A percentile compares a stretch with the other conserved stretches of the same genome.
Conservation (phyloP, 768 basidiomycete species). For the Sarcodon sp. region DNA sequence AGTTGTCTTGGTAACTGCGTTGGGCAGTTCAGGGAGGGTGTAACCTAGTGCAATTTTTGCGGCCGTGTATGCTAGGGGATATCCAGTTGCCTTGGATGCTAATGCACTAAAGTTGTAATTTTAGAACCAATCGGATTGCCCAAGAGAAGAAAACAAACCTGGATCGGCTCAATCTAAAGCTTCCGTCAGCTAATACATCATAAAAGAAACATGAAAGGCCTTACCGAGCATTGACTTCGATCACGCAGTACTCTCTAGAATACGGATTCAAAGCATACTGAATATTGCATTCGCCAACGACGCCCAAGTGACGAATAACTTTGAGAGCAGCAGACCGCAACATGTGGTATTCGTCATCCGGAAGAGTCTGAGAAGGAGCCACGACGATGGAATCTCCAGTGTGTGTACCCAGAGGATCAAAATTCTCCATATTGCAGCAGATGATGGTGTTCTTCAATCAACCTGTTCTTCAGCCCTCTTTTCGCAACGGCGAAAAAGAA, state of each 20-base stretch:
- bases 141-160: slow-evolving; percentile 24
- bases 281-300: slow-evolving; percentile 93
- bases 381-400: slow-evolving; percentile 99
- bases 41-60: slow-evolving; percentile 97
- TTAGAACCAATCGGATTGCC: slow-evolving; percentile 1
- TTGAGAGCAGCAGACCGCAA: slow-evolving; percentile 95
- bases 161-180: slow-evolving; percentile 50
- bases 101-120: slow-evolving; percentile 49
- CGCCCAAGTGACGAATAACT: slow-evolving; percentile 73
- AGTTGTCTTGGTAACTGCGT: slow-evolving; percentile 98
- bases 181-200: background rate
- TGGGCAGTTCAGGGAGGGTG: slow-evolving; percentile 94
- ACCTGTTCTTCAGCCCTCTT: background rate
- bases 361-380: slow-evolving; percentile 93
- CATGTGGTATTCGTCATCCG: slow-evolving; percentile 99
- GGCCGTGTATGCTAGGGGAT: slow-evolving; percentile 97
- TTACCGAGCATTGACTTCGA: slow-evolving; percentile 94
- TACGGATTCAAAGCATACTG: slow-evolving; percentile 96
- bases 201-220: slow-evolving; percentile 55
- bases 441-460: slow-evolving; percentile 87
- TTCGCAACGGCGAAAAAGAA: slow-evolving; percentile 10
- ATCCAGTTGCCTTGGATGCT: slow-evolving; percentile 97
- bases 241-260: slow-evolving; percentile 92
- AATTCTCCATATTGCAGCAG: slow-evolving; percentile 99
- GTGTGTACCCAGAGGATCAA: slow-evolving; percentile 97